phyloP scores from a whole-genome alignment of 2,329 filamentous ascomycete species.

The Penicillium sp. region DNA sequence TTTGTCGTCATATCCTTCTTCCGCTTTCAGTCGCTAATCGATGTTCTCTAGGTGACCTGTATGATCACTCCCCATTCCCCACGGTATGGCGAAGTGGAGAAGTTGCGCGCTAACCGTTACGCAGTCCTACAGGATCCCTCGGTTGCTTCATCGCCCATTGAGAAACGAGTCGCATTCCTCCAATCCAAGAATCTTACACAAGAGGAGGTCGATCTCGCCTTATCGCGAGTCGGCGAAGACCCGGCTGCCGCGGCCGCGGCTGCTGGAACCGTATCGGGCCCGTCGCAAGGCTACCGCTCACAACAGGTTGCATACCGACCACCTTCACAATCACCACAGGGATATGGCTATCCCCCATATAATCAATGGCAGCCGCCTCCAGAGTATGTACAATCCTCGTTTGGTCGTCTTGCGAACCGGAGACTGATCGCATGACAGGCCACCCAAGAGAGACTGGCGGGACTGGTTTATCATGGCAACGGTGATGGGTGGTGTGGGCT shows the following conservation, averaged over 20 bases:
- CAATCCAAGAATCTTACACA: constrained; percentile 97
- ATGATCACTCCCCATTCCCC: constrained; percentile 33
- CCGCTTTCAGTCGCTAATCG: constrained; percentile 40
- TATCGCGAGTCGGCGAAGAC: constrained; percentile 74
- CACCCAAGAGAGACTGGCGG: constrained; percentile 88
- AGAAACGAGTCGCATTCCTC: constrained; percentile 90
- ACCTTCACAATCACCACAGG: constrained; percentile 49
- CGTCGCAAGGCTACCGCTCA: constrained; percentile 56
- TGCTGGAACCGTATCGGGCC: constrained; percentile 52
- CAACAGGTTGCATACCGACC: constrained; percentile 48
- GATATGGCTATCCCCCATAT: constrained; percentile 59
- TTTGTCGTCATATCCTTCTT: constrained; percentile 25
- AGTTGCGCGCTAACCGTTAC: constrained; percentile 27
- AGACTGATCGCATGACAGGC: constrained; percentile 39
- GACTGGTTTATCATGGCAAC: constrained; percentile 99
- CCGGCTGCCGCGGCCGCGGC: constrained; percentile 52
- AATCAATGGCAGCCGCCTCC: constrained; percentile 61
- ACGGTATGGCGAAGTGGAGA: constrained; percentile 10
- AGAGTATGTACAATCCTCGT: constrained; percentile 50
- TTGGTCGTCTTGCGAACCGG: neutral
- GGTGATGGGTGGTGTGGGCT: constrained; percentile 85
- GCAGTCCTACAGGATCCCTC: constrained; percentile 92
- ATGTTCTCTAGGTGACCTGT: constrained; percentile 57
- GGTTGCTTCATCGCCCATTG: constrained; percentile 85
- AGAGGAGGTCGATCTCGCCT: constrained; percentile 87